Evolutionary conservation across 805 yeast species (phyloP).

Genomic region (Hagleromyces aurorensis): DNA sequence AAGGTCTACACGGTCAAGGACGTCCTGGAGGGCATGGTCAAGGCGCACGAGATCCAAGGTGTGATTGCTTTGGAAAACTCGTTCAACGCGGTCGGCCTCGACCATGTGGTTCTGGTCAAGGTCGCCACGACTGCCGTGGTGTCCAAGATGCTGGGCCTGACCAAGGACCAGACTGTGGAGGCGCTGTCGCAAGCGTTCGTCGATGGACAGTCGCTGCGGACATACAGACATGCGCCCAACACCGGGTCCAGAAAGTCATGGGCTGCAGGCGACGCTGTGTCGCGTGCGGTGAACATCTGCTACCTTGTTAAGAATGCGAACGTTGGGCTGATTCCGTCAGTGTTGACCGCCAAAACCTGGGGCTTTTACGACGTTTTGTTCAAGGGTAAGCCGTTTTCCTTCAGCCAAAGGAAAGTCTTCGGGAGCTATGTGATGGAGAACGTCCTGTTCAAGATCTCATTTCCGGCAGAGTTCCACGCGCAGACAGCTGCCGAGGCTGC

Average conservation of each 20-base stretch:
- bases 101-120: slow-evolving; percentile 52
- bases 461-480: slow-evolving; percentile 60
- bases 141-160: slow-evolving; percentile 44
- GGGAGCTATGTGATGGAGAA: slow-evolving; percentile 59
- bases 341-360: slow-evolving; percentile 50
- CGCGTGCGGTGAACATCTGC: slow-evolving; percentile 51
- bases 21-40: slow-evolving; percentile 48
- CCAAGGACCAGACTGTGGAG: slow-evolving; percentile 43
- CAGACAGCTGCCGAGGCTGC: slow-evolving; percentile 60
- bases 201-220: slow-evolving; percentile 52
- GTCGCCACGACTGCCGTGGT: slow-evolving; percentile 56
- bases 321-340: slow-evolving; percentile 48
- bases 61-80: slow-evolving; percentile 52
- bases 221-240: slow-evolving; percentile 58
- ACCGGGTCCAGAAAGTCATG: slow-evolving; percentile 57
- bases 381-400: slow-evolving; percentile 43
- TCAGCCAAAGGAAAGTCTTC: slow-evolving; percentile 39
- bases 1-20: slow-evolving; percentile 40
- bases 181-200: slow-evolving; percentile 54
- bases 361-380: slow-evolving; percentile 58
- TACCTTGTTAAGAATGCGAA: slow-evolving; percentile 45
- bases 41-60: slow-evolving; percentile 60
- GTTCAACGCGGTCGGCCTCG: slow-evolving; percentile 50
- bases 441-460: slow-evolving; percentile 51
- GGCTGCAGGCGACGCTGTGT: slow-evolving; percentile 61